Evolutionary conservation across 2,329 filamentous ascomycete species (phyloP), one percentile per base, ranked within the genome.

Genomic region (Sordariomycetes sp.): DNA sequence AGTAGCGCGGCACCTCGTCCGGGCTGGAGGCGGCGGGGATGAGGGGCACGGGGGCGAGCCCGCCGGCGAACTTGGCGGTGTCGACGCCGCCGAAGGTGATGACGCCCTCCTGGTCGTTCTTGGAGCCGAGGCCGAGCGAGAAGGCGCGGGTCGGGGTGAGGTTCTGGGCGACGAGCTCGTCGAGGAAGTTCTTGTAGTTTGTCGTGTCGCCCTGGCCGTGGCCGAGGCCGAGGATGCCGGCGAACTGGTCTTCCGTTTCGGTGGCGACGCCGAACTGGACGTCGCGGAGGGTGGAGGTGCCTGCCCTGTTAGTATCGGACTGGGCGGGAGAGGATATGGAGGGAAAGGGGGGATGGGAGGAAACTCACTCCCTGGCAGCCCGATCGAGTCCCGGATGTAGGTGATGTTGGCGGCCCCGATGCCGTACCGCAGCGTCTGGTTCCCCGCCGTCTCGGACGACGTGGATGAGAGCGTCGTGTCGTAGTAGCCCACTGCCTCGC

Each of bases 181-280:
- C 79, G 61, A 82, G 64, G 59, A 82, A 75, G 66, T 79, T 81
- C 60, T 68, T 72, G 64, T 82, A 81, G 10, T 62, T 64, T 2
- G 74, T 76, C 28, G 75, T 79, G 56, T 73, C 62, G 40, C 74
- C 76, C 14, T 70, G 54, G 3, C 82, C 76, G 67, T 89, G 89
- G 25, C 89, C 89, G 59, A 94, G 86, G 24, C 90, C 90, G 22
- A 95, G 70, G 53, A 94, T 89, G 43, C 79, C 79, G 0, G 77
- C 72, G 59, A 78, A 79, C 61, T 79, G 74, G 60, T 79, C 73
- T 16, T 68, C 60, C 6, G 74, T 75, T 14, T 67, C 64, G 46
- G 77, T 79, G n/a, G 85, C 85, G 43, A 87, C 79, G 61, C 85
- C 86, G 61, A 89, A 87, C 64, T 86, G 81, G 57, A 87, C 76